A percentile compares a stretch with the other conserved stretches of the same genome.
phyloP scores from a whole-genome alignment of 2,329 filamentous ascomycete genomes.

The Aspergillus sp. region DNA sequence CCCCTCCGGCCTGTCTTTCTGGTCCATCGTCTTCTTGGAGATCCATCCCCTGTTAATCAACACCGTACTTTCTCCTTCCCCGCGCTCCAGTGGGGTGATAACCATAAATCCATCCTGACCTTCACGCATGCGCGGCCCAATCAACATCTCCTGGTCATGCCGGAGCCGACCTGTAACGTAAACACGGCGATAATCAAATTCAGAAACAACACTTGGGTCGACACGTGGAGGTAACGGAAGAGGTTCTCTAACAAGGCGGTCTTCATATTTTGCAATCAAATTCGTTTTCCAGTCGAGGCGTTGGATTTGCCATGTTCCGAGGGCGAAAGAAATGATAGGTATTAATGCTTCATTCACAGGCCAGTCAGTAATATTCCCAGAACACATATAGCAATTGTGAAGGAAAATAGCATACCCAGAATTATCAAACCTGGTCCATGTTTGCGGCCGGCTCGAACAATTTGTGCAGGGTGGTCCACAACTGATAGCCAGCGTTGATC shows the following conservation, averaged over 20 bases:
- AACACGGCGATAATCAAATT: slow-evolving; percentile 91
- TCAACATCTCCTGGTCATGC: slow-evolving; percentile 94
- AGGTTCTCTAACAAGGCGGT: slow-evolving; percentile 81
- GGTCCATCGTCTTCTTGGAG: slow-evolving; percentile 67
- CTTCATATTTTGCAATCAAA: slow-evolving; percentile 85
- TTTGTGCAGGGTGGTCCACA: slow-evolving; percentile 77
- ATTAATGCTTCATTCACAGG: slow-evolving; percentile 63
- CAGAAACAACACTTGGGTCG: slow-evolving; percentile 75
- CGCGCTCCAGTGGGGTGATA: slow-evolving; percentile 82
- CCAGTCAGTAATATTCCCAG: background rate
- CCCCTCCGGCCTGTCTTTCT: slow-evolving; percentile 62
- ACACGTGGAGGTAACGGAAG: slow-evolving; percentile 81
- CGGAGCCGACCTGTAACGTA: slow-evolving; percentile 70
- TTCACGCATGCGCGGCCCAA: slow-evolving; percentile 85
- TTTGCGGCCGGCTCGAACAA: slow-evolving; percentile 71
- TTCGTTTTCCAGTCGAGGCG: slow-evolving; percentile 93
- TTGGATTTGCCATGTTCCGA: slow-evolving; percentile 95
- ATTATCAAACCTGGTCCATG: slow-evolving; percentile 82
- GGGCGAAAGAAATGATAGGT: slow-evolving; percentile 82
- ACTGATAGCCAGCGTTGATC: slow-evolving; percentile 80
- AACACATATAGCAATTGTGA: background rate
- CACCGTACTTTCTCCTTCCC: slow-evolving; percentile 63
- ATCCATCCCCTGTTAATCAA: slow-evolving; percentile 94
- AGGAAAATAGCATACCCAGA: slow-evolving; percentile 55
- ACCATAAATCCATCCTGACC: slow-evolving; percentile 90